Base-by-base conservation (phyloP, 805 yeast genomes). In the Groenewaldozyma salmanticensis region DNA sequence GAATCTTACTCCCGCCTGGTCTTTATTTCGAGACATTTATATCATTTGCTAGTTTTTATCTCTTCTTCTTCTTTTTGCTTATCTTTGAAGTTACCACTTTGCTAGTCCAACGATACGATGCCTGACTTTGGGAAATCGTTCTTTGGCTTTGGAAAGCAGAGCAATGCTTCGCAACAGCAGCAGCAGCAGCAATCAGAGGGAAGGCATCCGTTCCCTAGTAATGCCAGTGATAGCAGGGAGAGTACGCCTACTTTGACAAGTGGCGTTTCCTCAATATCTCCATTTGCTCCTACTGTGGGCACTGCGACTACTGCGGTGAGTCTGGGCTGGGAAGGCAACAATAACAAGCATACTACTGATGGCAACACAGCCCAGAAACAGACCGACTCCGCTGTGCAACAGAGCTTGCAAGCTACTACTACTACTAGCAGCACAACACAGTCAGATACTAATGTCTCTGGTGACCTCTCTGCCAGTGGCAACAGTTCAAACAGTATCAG, bases 81-180 rank as follows among this genome's bases (percentile, higher is more conserved):
- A 34, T 35, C n/a, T n/a, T n/a, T n/a, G n/a, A n/a, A n/a, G n/a
- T n/a, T n/a, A n/a, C n/a, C n/a, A n/a, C n/a, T n/a, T n/a, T n/a
- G n/a, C n/a, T n/a, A n/a, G n/a, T n/a, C n/a, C n/a, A n/a, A n/a
- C n/a, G n/a, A n/a, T n/a, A n/a, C n/a, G n/a, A n/a, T n/a, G n/a
- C n/a, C n/a, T n/a, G n/a, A n/a, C 33, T 51, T 51, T 38, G 47
- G 52, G 3, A 49, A 44, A 40, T 43, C 49, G 18, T 34, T 51
- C 32, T 51, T 51, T 33, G 47, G 52, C 15, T 51, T 51, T 27
- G 46, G 51, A 16, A 45, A 24, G 19, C 21, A 9, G 27, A 32
- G 13, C 40, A 18, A 35, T 31, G 42, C 34, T 27, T 22, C 17
- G 27, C 38, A 21, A 21, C 42, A 34, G 38, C 41, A 24, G 21